Base-by-base conservation (phyloP, 768 basidiomycete species). In the Lenzites betulinus region DNA sequence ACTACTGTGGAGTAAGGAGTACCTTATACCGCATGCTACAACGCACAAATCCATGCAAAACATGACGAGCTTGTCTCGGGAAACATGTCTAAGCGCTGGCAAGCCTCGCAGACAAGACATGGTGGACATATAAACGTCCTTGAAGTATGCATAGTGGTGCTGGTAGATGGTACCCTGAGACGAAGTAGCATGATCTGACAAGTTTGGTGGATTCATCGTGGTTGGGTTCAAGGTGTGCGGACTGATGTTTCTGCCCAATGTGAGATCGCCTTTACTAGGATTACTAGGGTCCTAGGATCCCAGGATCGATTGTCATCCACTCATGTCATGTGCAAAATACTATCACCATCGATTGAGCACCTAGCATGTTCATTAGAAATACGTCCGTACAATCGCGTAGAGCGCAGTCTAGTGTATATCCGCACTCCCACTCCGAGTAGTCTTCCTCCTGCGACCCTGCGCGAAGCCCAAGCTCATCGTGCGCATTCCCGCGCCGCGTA, bases 391-490 rank as follows among this genome's bases (percentile, higher is more conserved):
- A n/a, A n/a, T n/a, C n/a, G n/a, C n/a, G n/a, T n/a, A n/a, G 33
- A 13, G 22, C 41, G 26, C 5, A 3, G 5, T 30, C 43, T 51
- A 62, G 22, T 57, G 49, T 12, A 62, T 52, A 46, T 63, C 61
- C 5, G 50, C 51, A 20, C 61, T 63, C 28, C 61, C 61, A 33
- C 57, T 63, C 53, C 52, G 26, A 18, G 51, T 42, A 18, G 51
- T 42, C 23, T 49, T 63, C 48, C 62, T 63, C 62, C 43, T 53
- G 28, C 62, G 54, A 3, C 52, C 61, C 30, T 63, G 47, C 28
- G 61, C 60, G 20, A 52, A 56, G 11, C 65, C 65, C 36, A 66
- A 26, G 28, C 65, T 66, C 59, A 56, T 38, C 42, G 61, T 58
- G 20, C 62, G 58, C 55, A 66, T 25, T 1, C 64, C 64, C 4